Evolutionary conservation across 2,329 filamentous ascomycete genomes (phyloP).

Genomic region (Rutstroemia sp.): DNA sequence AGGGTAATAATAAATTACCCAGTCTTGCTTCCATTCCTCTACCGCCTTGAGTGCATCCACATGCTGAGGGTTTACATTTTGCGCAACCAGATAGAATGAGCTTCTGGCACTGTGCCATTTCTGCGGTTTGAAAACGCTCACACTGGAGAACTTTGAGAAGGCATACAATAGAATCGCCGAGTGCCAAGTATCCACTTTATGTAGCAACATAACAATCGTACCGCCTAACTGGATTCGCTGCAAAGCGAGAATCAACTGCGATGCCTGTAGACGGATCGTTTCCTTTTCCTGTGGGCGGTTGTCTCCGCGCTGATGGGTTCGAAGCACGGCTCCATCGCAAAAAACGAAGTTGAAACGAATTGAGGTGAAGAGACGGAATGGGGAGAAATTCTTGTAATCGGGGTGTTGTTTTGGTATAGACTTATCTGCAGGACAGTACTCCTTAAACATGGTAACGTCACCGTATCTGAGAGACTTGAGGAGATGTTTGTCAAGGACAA

Average conservation of each 20-base stretch:
- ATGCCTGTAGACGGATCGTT: constrained; percentile 13
- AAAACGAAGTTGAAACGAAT: constrained; percentile 24
- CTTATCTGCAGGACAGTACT: constrained; percentile 13
- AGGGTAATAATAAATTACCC: constrained; percentile 4
- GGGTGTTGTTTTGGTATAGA: constrained; percentile 14
- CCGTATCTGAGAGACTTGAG: neutral
- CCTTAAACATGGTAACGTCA: constrained; percentile 19
- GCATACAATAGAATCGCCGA: constrained; percentile 16
- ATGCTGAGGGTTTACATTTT: constrained; percentile 13
- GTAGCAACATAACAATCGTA: constrained; percentile 22
- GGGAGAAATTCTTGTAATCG: constrained; percentile 11
- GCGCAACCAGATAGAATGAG: constrained; percentile 25
- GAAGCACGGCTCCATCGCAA: constrained; percentile 23
- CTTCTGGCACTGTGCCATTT: constrained; percentile 16
- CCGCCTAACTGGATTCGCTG: constrained; percentile 16
- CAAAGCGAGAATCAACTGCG: constrained; percentile 22
- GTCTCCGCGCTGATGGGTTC: constrained; percentile 18
- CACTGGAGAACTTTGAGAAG: constrained; percentile 19
- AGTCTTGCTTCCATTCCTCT: constrained; percentile 18
- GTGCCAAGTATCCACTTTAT: constrained; percentile 19
- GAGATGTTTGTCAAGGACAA: constrained; percentile 10
- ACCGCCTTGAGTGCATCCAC: constrained; percentile 12
- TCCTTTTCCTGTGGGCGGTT: constrained; percentile 15
- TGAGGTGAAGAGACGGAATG: constrained; percentile 14
- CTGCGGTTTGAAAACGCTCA: constrained; percentile 22